Percentiles rank a stretch among this genome's conserved stretches.
Conservation (phyloP, 2,329 filamentous ascomycete genomes). For the Xylariaceae sp. region DNA sequence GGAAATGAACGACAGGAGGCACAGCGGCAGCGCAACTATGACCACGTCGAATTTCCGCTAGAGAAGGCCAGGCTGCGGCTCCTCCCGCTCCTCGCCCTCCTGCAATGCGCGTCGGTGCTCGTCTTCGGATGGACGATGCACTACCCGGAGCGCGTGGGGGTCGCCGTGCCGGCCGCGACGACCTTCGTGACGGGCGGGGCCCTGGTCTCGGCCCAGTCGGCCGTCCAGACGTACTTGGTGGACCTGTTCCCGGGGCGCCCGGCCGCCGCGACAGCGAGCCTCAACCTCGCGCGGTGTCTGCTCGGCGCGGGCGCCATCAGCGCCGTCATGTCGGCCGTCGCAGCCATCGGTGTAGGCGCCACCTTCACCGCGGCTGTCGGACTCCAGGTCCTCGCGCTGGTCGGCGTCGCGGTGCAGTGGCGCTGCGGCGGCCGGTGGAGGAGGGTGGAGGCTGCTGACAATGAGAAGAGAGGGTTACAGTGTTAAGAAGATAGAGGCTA, state of each 20-base stretch:
- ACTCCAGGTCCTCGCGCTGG: constrained; percentile 40
- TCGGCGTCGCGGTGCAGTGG: constrained; percentile 40
- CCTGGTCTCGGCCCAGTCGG: constrained; percentile 41
- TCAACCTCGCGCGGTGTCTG: constrained; percentile 49
- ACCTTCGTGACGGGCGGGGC: constrained; percentile 50
- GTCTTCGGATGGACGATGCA: constrained; percentile 50
- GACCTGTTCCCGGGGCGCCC: constrained; percentile 46
- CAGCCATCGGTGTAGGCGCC: constrained; percentile 39
- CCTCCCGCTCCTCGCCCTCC: constrained; percentile 38
- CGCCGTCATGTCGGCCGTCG: constrained; percentile 44
- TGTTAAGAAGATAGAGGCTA: too few relatives aligned
- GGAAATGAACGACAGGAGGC: neutral
- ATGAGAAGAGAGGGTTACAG: too few relatives aligned
- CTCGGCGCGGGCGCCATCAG: constrained; percentile 47
- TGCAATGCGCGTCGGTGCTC: constrained; percentile 42
- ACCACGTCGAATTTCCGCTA: constrained; percentile 39
- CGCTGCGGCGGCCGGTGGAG: constrained; percentile 34
- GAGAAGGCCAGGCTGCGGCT: constrained; percentile 47
- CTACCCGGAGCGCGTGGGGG: constrained; percentile 36
- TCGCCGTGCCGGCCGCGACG: constrained; percentile 44
- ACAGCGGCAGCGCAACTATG: constrained; percentile 7
- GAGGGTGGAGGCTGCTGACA: constrained; percentile 30
- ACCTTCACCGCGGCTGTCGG: constrained; percentile 42
- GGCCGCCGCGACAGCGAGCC: constrained; percentile 46
- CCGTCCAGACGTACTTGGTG: constrained; percentile 48